Evolutionary conservation across 2,329 filamentous ascomycete genomes (phyloP).

Genomic region (Pseudogymnoascus sp.): DNA sequence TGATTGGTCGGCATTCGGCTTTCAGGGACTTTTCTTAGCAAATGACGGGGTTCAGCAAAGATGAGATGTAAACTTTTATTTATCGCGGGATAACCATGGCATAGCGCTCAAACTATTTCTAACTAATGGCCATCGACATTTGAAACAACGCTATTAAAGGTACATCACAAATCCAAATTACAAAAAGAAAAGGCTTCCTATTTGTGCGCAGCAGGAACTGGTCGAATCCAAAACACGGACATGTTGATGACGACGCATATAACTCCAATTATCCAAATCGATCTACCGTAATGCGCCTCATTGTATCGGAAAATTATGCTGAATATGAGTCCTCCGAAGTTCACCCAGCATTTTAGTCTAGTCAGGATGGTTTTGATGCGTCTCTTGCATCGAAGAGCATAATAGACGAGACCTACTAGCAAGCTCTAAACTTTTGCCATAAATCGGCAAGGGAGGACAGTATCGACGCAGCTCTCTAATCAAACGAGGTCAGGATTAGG

Average conservation of each 20-base stretch:
- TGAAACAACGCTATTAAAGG: not conserved
- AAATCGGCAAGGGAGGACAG: conserved; percentile 52
- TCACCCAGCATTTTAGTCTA: conserved; percentile 45
- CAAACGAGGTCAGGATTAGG: no score
- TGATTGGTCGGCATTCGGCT: not conserved
- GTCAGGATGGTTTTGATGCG: conserved; percentile 62
- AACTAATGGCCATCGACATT: not conserved
- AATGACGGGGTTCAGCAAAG: not conserved
- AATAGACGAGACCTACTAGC: conserved; percentile 55
- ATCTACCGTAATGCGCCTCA: conserved; percentile 54
- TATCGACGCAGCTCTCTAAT: conserved; percentile 62
- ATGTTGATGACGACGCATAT: conserved; percentile 63
- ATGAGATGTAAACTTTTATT: not conserved
- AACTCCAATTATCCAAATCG: conserved; percentile 71
- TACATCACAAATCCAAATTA: not conserved
- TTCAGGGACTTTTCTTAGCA: not conserved
- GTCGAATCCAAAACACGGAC: conserved; percentile 51
- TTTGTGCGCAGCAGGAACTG: conserved; percentile 35
- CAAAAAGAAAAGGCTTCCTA: not conserved
- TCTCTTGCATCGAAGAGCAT: conserved; percentile 51
- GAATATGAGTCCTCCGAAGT: conserved; percentile 74
- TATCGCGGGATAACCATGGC: not conserved
- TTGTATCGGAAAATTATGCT: conserved; percentile 72
- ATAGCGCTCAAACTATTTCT: not conserved
- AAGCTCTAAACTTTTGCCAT: conserved; percentile 55